Conservation (phyloP, 2,329 filamentous ascomycete genomes). For the Lasiodiplodia theobromae region DNA sequence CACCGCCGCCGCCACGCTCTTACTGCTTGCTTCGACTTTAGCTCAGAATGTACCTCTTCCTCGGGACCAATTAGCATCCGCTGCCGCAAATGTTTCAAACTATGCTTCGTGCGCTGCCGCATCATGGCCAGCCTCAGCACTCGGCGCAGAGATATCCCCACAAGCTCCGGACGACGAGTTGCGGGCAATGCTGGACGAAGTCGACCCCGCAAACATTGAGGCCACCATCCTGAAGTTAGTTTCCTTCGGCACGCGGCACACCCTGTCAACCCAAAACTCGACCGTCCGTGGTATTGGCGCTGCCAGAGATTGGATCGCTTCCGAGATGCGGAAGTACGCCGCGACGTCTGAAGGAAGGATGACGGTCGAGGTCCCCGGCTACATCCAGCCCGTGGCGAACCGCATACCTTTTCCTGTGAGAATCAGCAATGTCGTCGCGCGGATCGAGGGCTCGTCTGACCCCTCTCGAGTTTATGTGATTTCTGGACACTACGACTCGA, state of each 20-base stretch:
- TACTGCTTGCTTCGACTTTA: not conserved
- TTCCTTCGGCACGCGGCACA: conserved; percentile 65
- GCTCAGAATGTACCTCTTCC: conserved; percentile 3
- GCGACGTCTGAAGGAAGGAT: conserved; percentile 58
- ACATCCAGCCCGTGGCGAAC: conserved; percentile 57
- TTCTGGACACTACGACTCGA: conserved; percentile 64
- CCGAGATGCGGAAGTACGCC: conserved; percentile 59
- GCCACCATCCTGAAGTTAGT: conserved; percentile 61
- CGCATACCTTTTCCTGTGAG: conserved; percentile 60
- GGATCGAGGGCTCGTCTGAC: conserved; percentile 57
- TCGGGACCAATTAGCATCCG: conserved; percentile 31
- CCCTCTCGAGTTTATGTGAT: conserved; percentile 61
- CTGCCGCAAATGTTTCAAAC: conserved; percentile 42
- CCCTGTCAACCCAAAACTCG: conserved; percentile 60
- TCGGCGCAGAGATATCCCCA: conserved; percentile 48
- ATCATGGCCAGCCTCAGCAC: conserved; percentile 51
- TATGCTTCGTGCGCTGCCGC: conserved; percentile 45
- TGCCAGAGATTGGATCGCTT: conserved; percentile 63
- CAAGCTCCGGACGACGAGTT: conserved; percentile 52
- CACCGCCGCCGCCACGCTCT: not conserved
- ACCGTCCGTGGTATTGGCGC: conserved; percentile 62
- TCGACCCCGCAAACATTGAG: conserved; percentile 56
- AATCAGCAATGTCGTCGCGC: conserved; percentile 62
- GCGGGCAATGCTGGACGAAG: conserved; percentile 47
- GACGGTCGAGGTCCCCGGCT: conserved; percentile 59